Evolutionary conservation across 1,284 basidiomycete species (phyloP), one percentile per base, ranked within the genome.

Genomic region (Cryptococcus sp.): DNA sequence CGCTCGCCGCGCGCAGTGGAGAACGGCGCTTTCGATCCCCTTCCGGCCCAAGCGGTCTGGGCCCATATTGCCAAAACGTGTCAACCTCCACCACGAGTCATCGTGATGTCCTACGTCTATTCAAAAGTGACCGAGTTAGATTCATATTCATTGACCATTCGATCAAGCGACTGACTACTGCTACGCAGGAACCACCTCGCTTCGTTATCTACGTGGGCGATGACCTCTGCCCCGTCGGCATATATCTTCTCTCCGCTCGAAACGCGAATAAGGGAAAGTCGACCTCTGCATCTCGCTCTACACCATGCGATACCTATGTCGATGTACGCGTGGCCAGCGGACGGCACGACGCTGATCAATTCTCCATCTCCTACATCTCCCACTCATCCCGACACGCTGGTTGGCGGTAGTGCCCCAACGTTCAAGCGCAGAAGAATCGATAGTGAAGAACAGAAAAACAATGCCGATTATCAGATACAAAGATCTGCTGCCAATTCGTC

Each of bases 181-280:
- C 29, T 26, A 15, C 38, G 3, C 54, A 76, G 74, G 41, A 72
- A 68, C 40, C 74, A 76, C 56, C 50, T 75, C 10, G 59, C 69
- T 3, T 61, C 65, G 3, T 51, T 76, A 1, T 68, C 74, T 0
- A 58, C 65, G 6, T 75, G 72, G 72, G 73, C 71, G 8, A 23
- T 62, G 5, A 64, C 69, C 8, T 65, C 64, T 10, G 58, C 66
- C 10, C 69, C 70, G 1, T 70, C 72, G 1, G 55, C 58, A 17
- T 73, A 69, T 50, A 52, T 75, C 39, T 70, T 76, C 48, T 74
- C 70, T 11, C 73, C 73, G 0, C 54, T 72, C 20, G 74, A 76
- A 49, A 75, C 70, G 6, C 61, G 74, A 0, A 56, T 76, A 1
- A 59, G 73, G 20, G 72, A 72, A 47, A 43, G 44, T 6, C 62